Percentiles rank a stretch among this genome's conserved stretches.
Conservation (phyloP, 208 protist species). For the Vickermania spadyakhi region DNA sequence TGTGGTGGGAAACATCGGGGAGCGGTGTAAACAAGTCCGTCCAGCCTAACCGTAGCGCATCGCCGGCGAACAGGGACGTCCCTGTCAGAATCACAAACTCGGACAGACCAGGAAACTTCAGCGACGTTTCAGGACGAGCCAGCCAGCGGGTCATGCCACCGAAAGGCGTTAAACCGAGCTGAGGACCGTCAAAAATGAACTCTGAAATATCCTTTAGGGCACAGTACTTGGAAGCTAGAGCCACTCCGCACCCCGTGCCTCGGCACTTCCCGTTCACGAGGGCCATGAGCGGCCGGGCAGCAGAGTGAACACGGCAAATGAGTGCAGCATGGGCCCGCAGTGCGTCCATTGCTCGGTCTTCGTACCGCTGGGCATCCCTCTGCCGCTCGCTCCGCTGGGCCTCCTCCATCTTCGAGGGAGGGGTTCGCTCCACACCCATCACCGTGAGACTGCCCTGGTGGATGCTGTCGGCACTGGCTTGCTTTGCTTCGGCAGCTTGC, state of each 20-base stretch:
- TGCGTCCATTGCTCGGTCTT: conserved; percentile 60
- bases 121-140: conserved; percentile 70
- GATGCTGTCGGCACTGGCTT: conserved; percentile 1
- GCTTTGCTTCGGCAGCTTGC: conserved; percentile 16
- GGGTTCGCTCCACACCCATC: neutral
- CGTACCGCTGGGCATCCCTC: conserved; percentile 57
- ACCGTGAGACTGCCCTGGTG: conserved; percentile 7
- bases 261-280: conserved; percentile 85
- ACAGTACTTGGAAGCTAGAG: conserved; percentile 79
- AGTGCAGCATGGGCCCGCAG: conserved; percentile 73
- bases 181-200: conserved; percentile 80
- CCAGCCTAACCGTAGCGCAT: conserved; percentile 82
- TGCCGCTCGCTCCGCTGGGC: conserved; percentile 37
- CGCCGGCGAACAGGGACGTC: conserved; percentile 82
- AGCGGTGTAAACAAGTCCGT: conserved; percentile 83
- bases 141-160: conserved; percentile 76
- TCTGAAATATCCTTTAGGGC: conserved; percentile 74
- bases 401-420: conserved; percentile 7
- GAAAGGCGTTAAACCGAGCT: conserved; percentile 74
- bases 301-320: conserved; percentile 75
- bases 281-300: conserved; percentile 74
- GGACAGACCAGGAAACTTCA: conserved; percentile 86
- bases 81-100: conserved; percentile 89
- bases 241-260: conserved; percentile 76
- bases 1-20: conserved; percentile 83